Conservation (phyloP, 257 asterid species). For the Salvia splendens region DNA sequence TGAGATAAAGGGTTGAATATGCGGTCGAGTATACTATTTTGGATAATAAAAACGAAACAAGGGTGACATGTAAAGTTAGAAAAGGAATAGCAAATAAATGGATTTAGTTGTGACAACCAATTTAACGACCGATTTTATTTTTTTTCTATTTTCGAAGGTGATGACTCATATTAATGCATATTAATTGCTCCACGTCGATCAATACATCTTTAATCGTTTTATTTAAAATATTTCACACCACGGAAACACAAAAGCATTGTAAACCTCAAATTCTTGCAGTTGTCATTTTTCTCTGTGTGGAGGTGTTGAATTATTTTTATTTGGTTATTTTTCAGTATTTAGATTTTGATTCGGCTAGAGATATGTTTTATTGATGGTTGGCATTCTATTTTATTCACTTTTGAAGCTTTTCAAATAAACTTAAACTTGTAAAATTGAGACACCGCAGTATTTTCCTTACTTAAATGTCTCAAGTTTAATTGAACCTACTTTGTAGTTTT, state of each 20-base stretch:
- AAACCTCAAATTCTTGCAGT: slow-evolving; percentile 18
- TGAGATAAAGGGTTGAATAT: not conserved
- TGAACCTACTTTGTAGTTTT: too few relatives aligned
- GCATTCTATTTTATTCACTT: too few relatives aligned
- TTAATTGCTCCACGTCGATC: not conserved
- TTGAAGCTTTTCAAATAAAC: too few relatives aligned
- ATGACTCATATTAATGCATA: slow-evolving; percentile 42
- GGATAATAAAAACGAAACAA: slow-evolving; percentile 18
- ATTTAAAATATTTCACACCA: slow-evolving; percentile 18
- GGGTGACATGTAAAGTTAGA: slow-evolving; percentile 27
- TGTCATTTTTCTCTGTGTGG: not conserved
- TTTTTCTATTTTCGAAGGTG: not conserved
- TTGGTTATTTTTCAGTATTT: too few relatives aligned
- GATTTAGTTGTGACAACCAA: slow-evolving; percentile 24
- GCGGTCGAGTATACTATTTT: not conserved
- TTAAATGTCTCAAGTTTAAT: too few relatives aligned
- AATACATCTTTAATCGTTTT: slow-evolving; percentile 2
- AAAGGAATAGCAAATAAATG: too few relatives aligned
- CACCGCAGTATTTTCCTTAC: too few relatives aligned
- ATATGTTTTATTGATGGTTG: too few relatives aligned
- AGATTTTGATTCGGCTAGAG: too few relatives aligned
- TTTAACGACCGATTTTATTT: slow-evolving; percentile 17
- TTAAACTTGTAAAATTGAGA: too few relatives aligned
- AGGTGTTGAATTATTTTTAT: too few relatives aligned
- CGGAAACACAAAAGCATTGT: not conserved